Percentiles rank a stretch among this genome's conserved stretches.
Conservation (phyloP, 225 moss, liverwort and hornwort species). For the Marchantia paleacea region DNA sequence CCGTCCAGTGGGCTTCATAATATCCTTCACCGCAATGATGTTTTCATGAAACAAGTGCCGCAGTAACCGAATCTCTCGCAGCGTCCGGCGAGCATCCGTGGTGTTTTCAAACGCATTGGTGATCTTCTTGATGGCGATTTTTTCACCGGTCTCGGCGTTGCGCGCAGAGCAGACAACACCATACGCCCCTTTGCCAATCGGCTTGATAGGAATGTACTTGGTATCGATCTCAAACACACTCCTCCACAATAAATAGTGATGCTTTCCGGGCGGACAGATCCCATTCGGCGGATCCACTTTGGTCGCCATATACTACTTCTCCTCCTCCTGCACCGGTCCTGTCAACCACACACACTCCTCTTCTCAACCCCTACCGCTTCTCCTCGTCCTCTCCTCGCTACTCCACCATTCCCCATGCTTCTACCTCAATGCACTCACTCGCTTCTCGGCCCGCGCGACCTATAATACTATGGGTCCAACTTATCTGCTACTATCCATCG, state of each 20-base stretch:
- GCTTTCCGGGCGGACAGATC: constrained; percentile 83
- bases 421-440: not conserved
- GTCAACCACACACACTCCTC: constrained; percentile 1
- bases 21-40: constrained; percentile 92
- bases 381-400: not conserved
- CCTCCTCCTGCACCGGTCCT: constrained; percentile 12
- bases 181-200: constrained; percentile 95
- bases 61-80: constrained; percentile 86
- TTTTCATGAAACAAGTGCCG: constrained; percentile 96
- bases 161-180: constrained; percentile 93
- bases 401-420: constrained; percentile 19
- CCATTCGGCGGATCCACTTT: constrained; percentile 94
- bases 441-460: not conserved
- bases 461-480: not conserved
- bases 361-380: not conserved
- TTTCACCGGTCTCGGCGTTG: constrained; percentile 77
- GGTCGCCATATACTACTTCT: constrained; percentile 64
- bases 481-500: not conserved
- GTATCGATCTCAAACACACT: constrained; percentile 94
- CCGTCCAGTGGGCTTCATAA: constrained; percentile 85
- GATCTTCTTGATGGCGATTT: constrained; percentile 98
- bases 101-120: constrained; percentile 97
- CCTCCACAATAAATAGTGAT: constrained; percentile 93
- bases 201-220: constrained; percentile 95
- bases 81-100: constrained; percentile 88